Evolutionary conservation across 306 rosid species (phyloP), one percentile per base, ranked within the genome.

Genomic region (Sicyos baderoa): DNA sequence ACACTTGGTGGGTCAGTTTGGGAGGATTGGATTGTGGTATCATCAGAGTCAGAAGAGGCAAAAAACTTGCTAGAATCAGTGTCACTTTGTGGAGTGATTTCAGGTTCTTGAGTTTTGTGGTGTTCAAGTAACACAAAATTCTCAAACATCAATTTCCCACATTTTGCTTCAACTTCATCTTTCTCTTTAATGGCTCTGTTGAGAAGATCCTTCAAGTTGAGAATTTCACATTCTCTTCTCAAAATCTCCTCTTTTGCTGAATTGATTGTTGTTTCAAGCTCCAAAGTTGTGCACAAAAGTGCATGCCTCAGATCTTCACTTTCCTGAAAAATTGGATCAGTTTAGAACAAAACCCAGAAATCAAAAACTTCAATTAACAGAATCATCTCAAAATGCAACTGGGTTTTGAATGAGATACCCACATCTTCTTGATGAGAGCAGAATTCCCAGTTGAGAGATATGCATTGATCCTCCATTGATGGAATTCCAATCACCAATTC

Each of bases 381-480:
- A 54, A 23, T 10, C 50, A 54, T 52, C 1, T 16, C 22, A 45
- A 37, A 48, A 12, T 35, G 49, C 6, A 0, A 47, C 15, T 0
- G 15, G 51, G n/a, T 16, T 1, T 2, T 8, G 21, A 25, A 62
- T 37, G 17, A 25, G 13, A n/a, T 66, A 58, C 68, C 45, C 25
- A 79, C 89, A 88, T 87, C 91, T 78, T 85, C 86, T 19, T 84
- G 87, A 75, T 84, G 87, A 74, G 61, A 13, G 82, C 69, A 78
- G 72, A 83, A 81, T 66, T 86, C 91, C 97, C 91, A 91, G 60
- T 68, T 52, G 42, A 81, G 76, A 76, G 94, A 84, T 69, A 57
- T 72, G 70, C 91, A 84, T 77, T 84, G 79, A 72, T 81, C 87
- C 75, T 88, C 94, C 97, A 88, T 91, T 74, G 57, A 49, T 88